Conservation (phyloP, 371 early-diverging fungal genomes). For the Mortierella sp. region DNA sequence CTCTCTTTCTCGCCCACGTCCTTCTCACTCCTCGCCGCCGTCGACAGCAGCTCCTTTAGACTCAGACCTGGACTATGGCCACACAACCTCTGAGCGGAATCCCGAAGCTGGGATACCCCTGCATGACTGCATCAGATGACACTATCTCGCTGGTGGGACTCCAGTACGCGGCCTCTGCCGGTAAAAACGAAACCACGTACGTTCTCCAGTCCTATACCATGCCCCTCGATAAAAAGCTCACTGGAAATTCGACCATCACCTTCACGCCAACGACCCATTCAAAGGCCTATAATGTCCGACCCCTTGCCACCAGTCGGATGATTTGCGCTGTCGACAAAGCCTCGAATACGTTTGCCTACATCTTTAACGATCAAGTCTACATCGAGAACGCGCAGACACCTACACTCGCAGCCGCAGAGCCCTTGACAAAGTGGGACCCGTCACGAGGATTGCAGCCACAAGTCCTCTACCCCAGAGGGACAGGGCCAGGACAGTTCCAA, state of each 20-base stretch:
- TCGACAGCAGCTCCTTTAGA: background rate
- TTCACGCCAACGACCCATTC: conserved; percentile 6
- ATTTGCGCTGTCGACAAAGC: conserved; percentile 30
- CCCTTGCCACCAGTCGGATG: conserved; percentile 30
- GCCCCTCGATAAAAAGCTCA: conserved; percentile 5
- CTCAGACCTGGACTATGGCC: background rate
- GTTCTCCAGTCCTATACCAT: conserved; percentile 35
- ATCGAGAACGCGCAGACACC: conserved; percentile 27
- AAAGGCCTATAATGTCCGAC: background rate
- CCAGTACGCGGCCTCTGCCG: background rate
- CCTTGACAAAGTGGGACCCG: conserved; percentile 26
- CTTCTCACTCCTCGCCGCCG: background rate
- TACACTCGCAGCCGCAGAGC: conserved; percentile 10
- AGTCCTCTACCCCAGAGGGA: conserved; percentile 16
- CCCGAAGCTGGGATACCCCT: conserved; percentile 49
- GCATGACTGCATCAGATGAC: conserved; percentile 18
- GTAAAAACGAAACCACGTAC: conserved; percentile 13
- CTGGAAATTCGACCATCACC: background rate
- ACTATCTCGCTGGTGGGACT: conserved; percentile 36
- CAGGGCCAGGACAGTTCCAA: conserved; percentile 28
- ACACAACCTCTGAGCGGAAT: conserved; percentile 13
- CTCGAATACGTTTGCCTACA: conserved; percentile 37
- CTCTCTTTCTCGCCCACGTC: background rate
- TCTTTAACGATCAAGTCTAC: conserved; percentile 44
- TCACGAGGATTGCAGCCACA: conserved; percentile 15